These are phyloP conservation scores for Pneumocystis jirovecii DNA, from an alignment of 1,139 yeast genomes.

Conservation along the genomic window DNA sequence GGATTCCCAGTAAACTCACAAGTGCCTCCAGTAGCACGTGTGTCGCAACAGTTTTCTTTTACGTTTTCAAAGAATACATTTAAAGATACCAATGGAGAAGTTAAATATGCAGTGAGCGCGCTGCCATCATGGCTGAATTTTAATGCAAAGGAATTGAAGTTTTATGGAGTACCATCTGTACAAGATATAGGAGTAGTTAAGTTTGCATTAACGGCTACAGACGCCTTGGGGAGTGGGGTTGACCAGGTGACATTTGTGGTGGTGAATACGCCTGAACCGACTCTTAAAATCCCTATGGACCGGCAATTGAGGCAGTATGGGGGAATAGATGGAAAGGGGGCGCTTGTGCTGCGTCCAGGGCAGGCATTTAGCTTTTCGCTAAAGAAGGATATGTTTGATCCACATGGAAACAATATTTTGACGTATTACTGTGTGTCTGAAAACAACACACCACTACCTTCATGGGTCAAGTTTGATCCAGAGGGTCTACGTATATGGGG, in stretches of 20 bases:
- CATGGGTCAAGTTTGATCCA: slow-evolving; percentile 65
- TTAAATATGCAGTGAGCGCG: slow-evolving; percentile 41
- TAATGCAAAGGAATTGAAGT: slow-evolving; percentile 43
- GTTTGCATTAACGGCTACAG: slow-evolving; percentile 50
- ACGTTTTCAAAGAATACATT: slow-evolving; percentile 60
- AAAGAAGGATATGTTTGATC: slow-evolving; percentile 40
- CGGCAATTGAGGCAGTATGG: slow-evolving; percentile 15
- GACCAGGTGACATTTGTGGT: slow-evolving; percentile 14
- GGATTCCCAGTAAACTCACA: slow-evolving; percentile 76
- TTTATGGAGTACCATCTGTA: slow-evolving; percentile 54
- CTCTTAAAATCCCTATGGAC: slow-evolving; percentile 12
- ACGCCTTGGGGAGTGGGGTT: slow-evolving; percentile 14
- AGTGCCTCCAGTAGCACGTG: slow-evolving; percentile 74
- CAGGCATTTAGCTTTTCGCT: slow-evolving; percentile 49
- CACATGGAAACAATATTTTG: slow-evolving; percentile 30
- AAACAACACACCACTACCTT: slow-evolving; percentile 78
- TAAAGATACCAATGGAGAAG: slow-evolving; percentile 24
- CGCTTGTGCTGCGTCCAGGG: slow-evolving; percentile 61
- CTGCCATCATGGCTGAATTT: slow-evolving; percentile 70
- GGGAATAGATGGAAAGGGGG: slow-evolving; percentile 43
- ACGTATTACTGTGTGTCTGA: slow-evolving; percentile 74
- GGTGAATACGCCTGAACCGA: slow-evolving; percentile 14
- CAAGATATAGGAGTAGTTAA: slow-evolving; percentile 31
- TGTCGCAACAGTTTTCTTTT: slow-evolving; percentile 47
- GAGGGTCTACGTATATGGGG: slow-evolving; percentile 58